Evolutionary conservation across 176 grass and related monocot species (phyloP).

Genomic region (Bothriochloa decipiens): DNA sequence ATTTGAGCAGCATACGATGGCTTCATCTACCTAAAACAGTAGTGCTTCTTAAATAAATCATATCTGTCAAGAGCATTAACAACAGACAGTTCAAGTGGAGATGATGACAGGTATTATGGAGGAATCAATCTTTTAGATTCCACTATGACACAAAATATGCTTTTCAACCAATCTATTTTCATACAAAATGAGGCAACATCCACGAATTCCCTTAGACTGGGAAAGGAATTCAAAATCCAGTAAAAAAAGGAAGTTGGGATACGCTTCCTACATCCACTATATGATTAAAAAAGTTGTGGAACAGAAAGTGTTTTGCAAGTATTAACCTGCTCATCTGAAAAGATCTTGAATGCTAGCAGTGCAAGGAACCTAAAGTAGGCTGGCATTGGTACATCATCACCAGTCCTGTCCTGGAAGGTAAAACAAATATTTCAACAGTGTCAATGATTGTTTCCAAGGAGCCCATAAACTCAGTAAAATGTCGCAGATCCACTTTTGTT

Average conservation of each 20-base stretch:
- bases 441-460: constrained; percentile 28
- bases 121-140: not conserved
- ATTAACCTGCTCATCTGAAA: constrained; percentile 86
- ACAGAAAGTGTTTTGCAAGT: constrained; percentile 9
- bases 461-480: constrained; percentile 15
- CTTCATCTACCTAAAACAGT: not conserved
- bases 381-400: constrained; percentile 78
- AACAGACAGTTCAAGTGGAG: constrained; percentile 17
- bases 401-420: constrained; percentile 61
- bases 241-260: constrained; percentile 23
- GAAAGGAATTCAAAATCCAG: constrained; percentile 1
- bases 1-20: not conserved
- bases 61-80: not conserved
- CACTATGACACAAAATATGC: not conserved
- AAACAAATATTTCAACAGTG: constrained; percentile 40
- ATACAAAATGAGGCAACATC: constrained; percentile 9
- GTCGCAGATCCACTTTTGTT: constrained; percentile 16
- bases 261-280: not conserved
- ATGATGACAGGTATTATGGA: constrained; percentile 12
- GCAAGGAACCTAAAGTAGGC: constrained; percentile 95
- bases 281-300: constrained; percentile 20
- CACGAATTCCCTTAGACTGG: not conserved
- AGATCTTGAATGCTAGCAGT: constrained; percentile 95
- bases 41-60: constrained; percentile 31
- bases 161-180: constrained; percentile 2